A percentile compares a stretch with the other conserved stretches of the same genome.
Evolutionary conservation across 2,329 filamentous ascomycete genomes (phyloP).

Genomic region (Apiospora saccharicola): DNA sequence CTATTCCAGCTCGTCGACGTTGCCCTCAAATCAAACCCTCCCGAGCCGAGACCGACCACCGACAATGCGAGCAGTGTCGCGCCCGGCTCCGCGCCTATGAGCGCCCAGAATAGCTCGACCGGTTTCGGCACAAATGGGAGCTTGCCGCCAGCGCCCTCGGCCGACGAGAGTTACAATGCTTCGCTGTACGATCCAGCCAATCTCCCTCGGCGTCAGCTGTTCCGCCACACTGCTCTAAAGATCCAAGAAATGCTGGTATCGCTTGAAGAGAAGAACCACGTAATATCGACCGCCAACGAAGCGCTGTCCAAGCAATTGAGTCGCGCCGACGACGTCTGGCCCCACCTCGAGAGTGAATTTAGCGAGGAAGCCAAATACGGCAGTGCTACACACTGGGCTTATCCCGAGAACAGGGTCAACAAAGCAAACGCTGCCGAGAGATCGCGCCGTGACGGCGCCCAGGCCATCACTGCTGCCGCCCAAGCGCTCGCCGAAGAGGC

Average conservation of each 20-base stretch:
- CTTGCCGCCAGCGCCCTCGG: constrained; percentile 47
- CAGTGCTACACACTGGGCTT: constrained; percentile 93
- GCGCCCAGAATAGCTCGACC: constrained; percentile 57
- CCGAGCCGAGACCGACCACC: constrained; percentile 53
- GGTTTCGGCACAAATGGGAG: constrained; percentile 48
- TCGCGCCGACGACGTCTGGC: constrained; percentile 87
- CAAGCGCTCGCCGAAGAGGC: constrained; percentile 83
- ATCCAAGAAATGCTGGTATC: constrained; percentile 88
- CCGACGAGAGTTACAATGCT: constrained; percentile 52
- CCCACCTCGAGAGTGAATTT: constrained; percentile 86
- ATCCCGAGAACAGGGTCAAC: constrained; percentile 79
- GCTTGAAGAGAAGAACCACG: constrained; percentile 97
- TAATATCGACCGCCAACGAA: constrained; percentile 90
- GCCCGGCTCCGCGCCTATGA: constrained; percentile 56
- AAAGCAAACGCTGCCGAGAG: constrained; percentile 74
- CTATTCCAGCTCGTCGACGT: constrained; percentile 78
- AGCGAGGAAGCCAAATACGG: constrained; percentile 95
- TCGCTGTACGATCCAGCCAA: constrained; percentile 63
- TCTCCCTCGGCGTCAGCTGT: constrained; percentile 74
- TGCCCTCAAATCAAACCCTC: constrained; percentile 60
- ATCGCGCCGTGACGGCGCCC: constrained; percentile 79
- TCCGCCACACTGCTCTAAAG: constrained; percentile 78
- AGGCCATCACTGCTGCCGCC: constrained; percentile 78
- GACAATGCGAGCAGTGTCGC: constrained; percentile 53
- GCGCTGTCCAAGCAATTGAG: constrained; percentile 84